Percentiles rank a stretch among this genome's conserved stretches.
phyloP scores from a whole-genome alignment of 2,329 filamentous ascomycete genomes.

The Apiospora marii region DNA sequence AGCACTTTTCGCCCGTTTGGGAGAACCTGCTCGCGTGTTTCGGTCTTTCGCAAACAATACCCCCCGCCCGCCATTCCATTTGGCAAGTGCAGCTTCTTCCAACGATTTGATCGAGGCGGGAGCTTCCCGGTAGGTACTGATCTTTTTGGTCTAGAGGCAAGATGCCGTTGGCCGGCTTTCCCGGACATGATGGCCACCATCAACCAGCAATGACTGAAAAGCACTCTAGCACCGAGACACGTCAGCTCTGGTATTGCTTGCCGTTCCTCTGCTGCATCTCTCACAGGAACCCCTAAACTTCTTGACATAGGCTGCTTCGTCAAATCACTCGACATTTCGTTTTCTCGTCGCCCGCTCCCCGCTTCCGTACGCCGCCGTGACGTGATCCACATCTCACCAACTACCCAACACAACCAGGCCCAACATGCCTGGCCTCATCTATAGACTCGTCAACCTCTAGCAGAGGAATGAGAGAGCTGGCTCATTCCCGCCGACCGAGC shows the following conservation, averaged over 20 bases:
- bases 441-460: too few relatives aligned
- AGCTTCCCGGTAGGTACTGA: background rate
- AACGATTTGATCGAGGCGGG: too few relatives aligned
- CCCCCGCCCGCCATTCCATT: background rate
- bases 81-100: background rate
- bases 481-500: background rate
- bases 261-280: background rate
- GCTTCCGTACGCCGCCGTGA: background rate
- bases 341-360: too few relatives aligned
- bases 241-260: background rate
- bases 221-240: background rate
- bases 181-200: background rate
- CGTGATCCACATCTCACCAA: background rate
- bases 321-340: background rate
- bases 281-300: background rate
- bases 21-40: background rate
- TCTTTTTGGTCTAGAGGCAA: background rate
- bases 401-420: background rate
- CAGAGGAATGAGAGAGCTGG: too few relatives aligned
- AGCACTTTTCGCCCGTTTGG: background rate
- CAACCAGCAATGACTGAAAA: background rate
- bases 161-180: background rate
- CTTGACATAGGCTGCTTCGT: background rate
- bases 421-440: background rate
- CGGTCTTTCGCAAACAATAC: background rate